phyloP scores from a whole-genome alignment of 1,139 yeast species.

The Blastobotrys illinoisensis region DNA sequence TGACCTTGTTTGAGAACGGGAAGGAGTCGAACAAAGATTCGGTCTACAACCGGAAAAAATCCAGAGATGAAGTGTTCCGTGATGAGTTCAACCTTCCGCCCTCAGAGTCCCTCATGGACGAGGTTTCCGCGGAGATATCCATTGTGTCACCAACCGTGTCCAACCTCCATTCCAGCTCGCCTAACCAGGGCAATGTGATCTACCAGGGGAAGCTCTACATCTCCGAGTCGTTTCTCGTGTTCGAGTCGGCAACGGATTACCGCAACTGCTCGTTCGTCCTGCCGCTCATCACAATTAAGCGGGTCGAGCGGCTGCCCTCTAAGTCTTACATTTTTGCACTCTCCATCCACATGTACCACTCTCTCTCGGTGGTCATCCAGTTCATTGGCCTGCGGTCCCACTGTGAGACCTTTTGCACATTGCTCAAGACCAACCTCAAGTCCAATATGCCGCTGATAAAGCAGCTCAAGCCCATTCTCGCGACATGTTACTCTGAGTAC shows the following conservation, averaged over 20 bases:
- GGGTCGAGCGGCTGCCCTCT: constrained; percentile 80
- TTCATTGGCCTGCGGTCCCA: constrained; percentile 74
- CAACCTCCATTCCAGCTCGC: constrained; percentile 11
- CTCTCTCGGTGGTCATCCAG: constrained; percentile 57
- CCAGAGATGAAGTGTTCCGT: constrained; percentile 68
- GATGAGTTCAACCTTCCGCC: constrained; percentile 64
- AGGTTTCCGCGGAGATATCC: constrained; percentile 64
- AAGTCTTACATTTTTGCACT: constrained; percentile 76
- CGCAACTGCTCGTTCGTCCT: constrained; percentile 63
- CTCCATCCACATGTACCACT: constrained; percentile 63
- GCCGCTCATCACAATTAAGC: constrained; percentile 72
- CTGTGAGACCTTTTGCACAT: constrained; percentile 74
- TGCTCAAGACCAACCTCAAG: constrained; percentile 56
- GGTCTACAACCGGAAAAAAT: constrained; percentile 32
- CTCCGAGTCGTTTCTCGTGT: constrained; percentile 70
- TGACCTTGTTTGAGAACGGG: constrained; percentile 37
- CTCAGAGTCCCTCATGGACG: constrained; percentile 59
- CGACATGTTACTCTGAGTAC: constrained; percentile 81
- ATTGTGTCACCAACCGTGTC: constrained; percentile 35
- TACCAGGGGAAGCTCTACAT: constrained; percentile 58
- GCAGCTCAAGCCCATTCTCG: constrained; percentile 58
- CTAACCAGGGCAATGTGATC: constrained; percentile 26
- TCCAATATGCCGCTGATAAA: constrained; percentile 61
- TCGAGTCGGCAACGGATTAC: constrained; percentile 63
- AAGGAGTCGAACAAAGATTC: constrained; percentile 23